phyloP scores from a whole-genome alignment of 2,329 filamentous ascomycete species.

The Elsinoe batatas region DNA sequence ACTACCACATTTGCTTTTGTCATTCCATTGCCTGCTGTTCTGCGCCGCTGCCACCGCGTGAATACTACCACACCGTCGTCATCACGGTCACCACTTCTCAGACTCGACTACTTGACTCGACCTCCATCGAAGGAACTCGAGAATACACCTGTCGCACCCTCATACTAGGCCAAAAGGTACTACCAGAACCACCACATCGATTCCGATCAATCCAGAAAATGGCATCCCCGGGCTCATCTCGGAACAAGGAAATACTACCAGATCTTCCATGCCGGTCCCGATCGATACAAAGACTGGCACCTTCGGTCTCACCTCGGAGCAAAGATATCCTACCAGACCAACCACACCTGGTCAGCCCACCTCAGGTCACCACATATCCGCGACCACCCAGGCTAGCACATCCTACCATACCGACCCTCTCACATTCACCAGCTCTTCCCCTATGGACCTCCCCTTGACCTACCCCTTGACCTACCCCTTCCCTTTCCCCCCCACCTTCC shows the following conservation, averaged over 20 bases:
- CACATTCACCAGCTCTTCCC: background rate
- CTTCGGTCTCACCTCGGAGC: too few species aligned
- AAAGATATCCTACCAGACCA: background rate
- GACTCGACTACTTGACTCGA: too few species aligned
- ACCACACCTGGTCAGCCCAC: background rate
- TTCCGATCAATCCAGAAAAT: too few species aligned
- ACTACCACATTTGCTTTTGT: background rate
- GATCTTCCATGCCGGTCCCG: too few species aligned
- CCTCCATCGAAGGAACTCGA: too few species aligned
- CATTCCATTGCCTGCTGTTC: background rate
- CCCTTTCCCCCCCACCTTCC: background rate
- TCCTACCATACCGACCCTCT: background rate
- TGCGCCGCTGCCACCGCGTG: background rate
- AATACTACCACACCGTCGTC: too few species aligned
- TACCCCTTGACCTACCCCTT: too few species aligned
- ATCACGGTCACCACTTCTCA: too few species aligned
- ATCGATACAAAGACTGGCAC: too few species aligned
- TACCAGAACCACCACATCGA: background rate
- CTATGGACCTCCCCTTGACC: background rate
- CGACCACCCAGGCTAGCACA: background rate
- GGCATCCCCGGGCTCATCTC: too few species aligned
- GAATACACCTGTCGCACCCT: too few species aligned
- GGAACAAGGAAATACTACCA: too few species aligned
- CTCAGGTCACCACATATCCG: background rate
- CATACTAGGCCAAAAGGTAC: background rate